Base-by-base conservation (phyloP, 2,329 filamentous ascomycete species). In the Purpureocillium takamizusanense region DNA sequence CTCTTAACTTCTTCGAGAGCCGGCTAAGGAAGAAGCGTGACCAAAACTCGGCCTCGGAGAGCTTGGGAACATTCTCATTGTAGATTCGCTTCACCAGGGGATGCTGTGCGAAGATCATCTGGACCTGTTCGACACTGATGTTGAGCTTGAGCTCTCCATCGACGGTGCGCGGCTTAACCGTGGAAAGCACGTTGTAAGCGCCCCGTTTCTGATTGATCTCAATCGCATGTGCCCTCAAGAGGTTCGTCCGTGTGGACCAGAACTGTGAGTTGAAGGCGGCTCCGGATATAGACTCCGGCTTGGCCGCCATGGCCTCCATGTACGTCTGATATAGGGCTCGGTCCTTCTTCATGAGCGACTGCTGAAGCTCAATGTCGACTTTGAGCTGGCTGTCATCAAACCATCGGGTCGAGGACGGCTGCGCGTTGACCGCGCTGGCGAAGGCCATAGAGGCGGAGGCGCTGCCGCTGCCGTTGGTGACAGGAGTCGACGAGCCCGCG, bases 51-150 rank as follows among this genome's bases (percentile, higher is more conserved):
- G 72, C 71, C 52, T 94, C 86, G 18, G 73, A 78, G 30, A 94
- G 62, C 42, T 83, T 85, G 5, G 86, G 88, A 0, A 95, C 88
- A 47, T 89, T 87, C 55, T 95, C 89, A 54, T 97, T 87, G 60
- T 95, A 97, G 7, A 94, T 85, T 15, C 81, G 78, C 56, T 86
- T 85, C 42, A 98, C 83, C 1, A 98, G 70, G 2, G 92, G 88
- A 59, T 98, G 90, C 58, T 97, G 92, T 43, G 76, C 80, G 61
- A 98, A 89, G 38, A 98, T 92, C 54, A 94, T 77, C 53, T 89
- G 83, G 37, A 97, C 86, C 60, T 97, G 89, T 60, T 95, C 89
- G 43, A 87, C 82, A 48, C 80, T 92, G 46, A 98, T 82, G 52
- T 85, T 89, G 50, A 95, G 70, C 59, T 83, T 87, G 6, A 83